Evolutionary conservation across 2,329 filamentous ascomycete species (phyloP), one percentile per base, ranked within the genome.

Genomic region (Pyrenophora teres): DNA sequence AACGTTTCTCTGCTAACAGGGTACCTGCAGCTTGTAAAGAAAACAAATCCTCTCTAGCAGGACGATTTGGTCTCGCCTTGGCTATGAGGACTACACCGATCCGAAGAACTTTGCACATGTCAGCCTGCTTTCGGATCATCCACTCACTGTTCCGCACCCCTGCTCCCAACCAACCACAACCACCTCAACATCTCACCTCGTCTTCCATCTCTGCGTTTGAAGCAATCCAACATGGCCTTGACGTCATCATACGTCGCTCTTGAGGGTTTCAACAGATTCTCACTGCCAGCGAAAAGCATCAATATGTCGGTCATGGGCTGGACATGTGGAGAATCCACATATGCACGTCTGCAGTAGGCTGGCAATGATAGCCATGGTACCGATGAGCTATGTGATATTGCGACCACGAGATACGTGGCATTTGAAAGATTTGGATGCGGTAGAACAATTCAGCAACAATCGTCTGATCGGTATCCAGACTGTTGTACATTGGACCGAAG

Each of bases 171-270:
- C 16, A 67, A 54, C 37, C 12, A 60, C 60, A 32, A 66, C 60
- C 16, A 67, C 55, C 37, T 68, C 61, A 23, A 68, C 37, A 10
- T 63, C 63, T 61, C 63, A 65, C 44, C 59, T 50, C 8, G 59
- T 46, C 21, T 62, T 44, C 63, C 59, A 18, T 64, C 52, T 8
- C 38, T 35, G 8, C 51, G 55, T 23, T 50, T 59, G 50, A 66
- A 68, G 61, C 63, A 67, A 5, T 59, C 60, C 9, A 67, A 18
- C 56, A 52, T 62, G 1, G 57, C 59, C 12, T 37, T 42, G 2
- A 57, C 37, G 2, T 63, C 49, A 9, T 44, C 15, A 12, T 50
- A 43, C 18, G 46, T 56, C 43, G 50, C n/a, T 67, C 54, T 23
- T 59, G 40, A 1, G 67, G 41, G 27, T 23, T 33, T 13, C 13